phyloP scores from a whole-genome alignment of 2,329 filamentous ascomycete genomes.

The Geosmithia morbida region DNA sequence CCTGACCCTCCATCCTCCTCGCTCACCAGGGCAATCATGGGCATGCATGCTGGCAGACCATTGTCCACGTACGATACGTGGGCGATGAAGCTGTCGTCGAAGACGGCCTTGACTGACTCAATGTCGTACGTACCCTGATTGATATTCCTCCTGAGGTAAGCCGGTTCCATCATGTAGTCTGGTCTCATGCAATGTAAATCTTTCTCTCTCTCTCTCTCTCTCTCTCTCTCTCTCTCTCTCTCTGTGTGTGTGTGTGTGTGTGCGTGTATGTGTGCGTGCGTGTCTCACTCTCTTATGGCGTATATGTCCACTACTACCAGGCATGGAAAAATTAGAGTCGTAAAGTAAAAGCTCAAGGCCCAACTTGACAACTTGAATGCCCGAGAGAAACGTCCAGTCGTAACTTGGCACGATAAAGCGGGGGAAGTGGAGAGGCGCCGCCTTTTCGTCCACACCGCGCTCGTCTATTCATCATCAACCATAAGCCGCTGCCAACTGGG shows the following conservation, averaged over 20 bases:
- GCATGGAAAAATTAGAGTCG: no score
- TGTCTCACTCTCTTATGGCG: no score
- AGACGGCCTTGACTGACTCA: neutral
- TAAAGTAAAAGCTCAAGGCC: neutral
- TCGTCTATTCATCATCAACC: neutral
- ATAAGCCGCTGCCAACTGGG: neutral
- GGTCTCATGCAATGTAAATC: no score
- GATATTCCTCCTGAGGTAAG: neutral
- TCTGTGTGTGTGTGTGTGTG: no score
- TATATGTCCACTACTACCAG: no score
- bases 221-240: no score
- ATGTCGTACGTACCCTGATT: neutral
- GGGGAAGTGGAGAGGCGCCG: neutral
- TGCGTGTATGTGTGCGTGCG: no score
- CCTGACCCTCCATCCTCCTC: conserved; percentile 11
- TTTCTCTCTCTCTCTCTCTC: no score
- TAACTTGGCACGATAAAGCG: neutral
- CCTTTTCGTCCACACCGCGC: neutral
- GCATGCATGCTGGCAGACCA: neutral
- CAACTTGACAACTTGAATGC: neutral
- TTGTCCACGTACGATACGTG: neutral
- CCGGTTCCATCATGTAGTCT: neutral
- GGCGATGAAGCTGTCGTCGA: neutral
- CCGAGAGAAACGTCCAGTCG: neutral
- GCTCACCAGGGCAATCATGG: neutral